Base-by-base conservation (phyloP, 2,329 filamentous ascomycete genomes). In the Fusarium heterosporum region DNA sequence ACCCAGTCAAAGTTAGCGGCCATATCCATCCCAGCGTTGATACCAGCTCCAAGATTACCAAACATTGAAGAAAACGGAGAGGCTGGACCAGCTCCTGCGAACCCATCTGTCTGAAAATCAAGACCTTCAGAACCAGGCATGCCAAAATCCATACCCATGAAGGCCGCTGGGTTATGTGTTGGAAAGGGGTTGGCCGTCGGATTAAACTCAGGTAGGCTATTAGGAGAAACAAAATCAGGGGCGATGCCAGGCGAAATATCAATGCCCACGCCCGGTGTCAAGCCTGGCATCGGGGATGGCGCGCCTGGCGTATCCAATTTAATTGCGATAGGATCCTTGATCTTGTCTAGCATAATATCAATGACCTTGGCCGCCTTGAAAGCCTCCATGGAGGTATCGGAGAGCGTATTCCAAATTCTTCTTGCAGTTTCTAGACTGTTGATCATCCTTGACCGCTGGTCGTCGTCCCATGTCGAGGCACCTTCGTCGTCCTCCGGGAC, bases 361-460 rank as follows among this genome's bases (percentile, higher is more conserved):
- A 98, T 82, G 25, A 95, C 85, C 40, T 88, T 88, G 39, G 88
- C 88, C 2, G 93, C 95, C 79, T 98, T 98, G 80, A 90, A 94
- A 0, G 94, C 93, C 70, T 98, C 95, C 80, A 97, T 90, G 1
- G 91, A 96, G 25, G 89, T 84, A 54, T 96, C 90, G 4, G 89
- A 87, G 12, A 93, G 82, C 11, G 87, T 88, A 47, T 90, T 89
- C 93, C 94, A 98, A 55, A 98, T 96, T 17, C 85, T 83, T 43
- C 87, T 86, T 10, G 91, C 91, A 17, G 85, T 85, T 73, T 94
- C 90, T 4, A 98, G 85, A 2, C 89, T 87, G 22, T 83, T 79
- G 29, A 96, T 83, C 92, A 97, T 96, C 68, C 92, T 91, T 29
- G 87, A 83, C 11, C 90, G 86, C 75, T 90, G 85, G 52, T 85